A percentile compares a stretch with the other conserved stretches of the same genome.
Conservation (phyloP, 2,329 filamentous ascomycete genomes). For the Trichoderma koningiopsis region DNA sequence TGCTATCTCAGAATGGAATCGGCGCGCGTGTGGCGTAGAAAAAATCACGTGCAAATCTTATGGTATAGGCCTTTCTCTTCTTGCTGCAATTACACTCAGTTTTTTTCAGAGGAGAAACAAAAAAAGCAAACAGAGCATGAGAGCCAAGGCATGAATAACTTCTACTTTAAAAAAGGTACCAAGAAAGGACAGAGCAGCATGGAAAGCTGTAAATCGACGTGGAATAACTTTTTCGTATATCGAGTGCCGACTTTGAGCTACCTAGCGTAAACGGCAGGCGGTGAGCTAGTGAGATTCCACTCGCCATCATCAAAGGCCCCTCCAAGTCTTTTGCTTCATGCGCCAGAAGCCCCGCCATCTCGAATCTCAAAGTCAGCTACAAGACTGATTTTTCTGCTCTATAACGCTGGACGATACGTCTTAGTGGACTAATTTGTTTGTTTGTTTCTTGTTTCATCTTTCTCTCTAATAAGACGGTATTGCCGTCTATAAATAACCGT, state of each 20-base stretch:
- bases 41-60: background rate
- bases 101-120: too few species aligned
- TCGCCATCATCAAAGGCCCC: background rate
- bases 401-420: background rate
- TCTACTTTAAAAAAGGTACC: too few species aligned
- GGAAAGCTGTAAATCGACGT: background rate
- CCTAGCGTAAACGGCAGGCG: constrained; percentile 34
- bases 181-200: too few species aligned
- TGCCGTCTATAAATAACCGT: constrained; percentile 38
- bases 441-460: background rate
- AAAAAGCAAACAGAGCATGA: too few species aligned
- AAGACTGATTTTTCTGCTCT: background rate
- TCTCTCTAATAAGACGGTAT: constrained; percentile 33
- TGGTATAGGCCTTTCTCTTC: too few species aligned
- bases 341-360: constrained; percentile 19
- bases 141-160: too few species aligned
- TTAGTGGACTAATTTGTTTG: background rate
- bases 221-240: constrained; percentile 16
- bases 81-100: too few species aligned
- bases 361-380: background rate
- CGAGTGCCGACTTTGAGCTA: too few species aligned
- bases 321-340: constrained; percentile 7
- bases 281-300: constrained; percentile 27
- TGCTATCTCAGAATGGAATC: too few species aligned
- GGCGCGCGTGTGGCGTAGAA: too few species aligned